Percentiles rank a stretch among this genome's conserved stretches.
Conservation (phyloP, 208 protist genomes). For the Crithidia fasciculata region DNA sequence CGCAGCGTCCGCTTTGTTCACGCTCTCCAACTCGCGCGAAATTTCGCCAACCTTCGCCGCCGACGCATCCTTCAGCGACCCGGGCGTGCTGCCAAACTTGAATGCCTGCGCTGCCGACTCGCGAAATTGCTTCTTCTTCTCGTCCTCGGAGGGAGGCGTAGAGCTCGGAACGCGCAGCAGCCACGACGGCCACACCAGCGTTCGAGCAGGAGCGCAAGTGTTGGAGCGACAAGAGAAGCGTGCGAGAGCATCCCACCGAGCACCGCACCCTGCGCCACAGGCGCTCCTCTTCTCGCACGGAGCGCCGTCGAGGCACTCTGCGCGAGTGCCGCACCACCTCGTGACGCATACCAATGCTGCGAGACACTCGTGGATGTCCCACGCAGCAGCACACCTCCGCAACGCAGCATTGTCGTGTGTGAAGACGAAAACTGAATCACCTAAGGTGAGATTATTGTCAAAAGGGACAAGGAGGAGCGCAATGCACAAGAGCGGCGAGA, state of each 20-base stretch:
- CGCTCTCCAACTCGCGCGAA: not conserved
- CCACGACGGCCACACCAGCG: conserved; percentile 29
- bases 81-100: not conserved
- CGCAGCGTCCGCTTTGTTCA: not conserved
- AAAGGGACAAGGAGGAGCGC: too few relatives aligned
- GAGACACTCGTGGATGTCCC: not conserved
- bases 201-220: conserved; percentile 5
- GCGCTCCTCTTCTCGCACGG: not conserved
- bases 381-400: conserved; percentile 8
- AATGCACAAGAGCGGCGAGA: not conserved
- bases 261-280: not conserved
- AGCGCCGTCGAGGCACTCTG: not conserved
- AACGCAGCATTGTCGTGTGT: conserved; percentile 3
- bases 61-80: not conserved
- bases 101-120: not conserved
- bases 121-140: conserved; percentile 20
- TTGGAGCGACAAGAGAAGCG: conserved; percentile 2
- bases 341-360: not conserved
- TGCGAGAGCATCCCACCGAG: not conserved
- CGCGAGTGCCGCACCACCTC: not conserved
- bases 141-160: conserved; percentile 19
- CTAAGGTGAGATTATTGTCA: too few relatives aligned
- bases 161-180: conserved; percentile 9
- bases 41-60: not conserved
- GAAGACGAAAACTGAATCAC: not conserved